A percentile compares a stretch with the other conserved stretches of the same genome.
Conservation (phyloP, 495 filamentous ascomycete species). For the Penicillium samsonianum region DNA sequence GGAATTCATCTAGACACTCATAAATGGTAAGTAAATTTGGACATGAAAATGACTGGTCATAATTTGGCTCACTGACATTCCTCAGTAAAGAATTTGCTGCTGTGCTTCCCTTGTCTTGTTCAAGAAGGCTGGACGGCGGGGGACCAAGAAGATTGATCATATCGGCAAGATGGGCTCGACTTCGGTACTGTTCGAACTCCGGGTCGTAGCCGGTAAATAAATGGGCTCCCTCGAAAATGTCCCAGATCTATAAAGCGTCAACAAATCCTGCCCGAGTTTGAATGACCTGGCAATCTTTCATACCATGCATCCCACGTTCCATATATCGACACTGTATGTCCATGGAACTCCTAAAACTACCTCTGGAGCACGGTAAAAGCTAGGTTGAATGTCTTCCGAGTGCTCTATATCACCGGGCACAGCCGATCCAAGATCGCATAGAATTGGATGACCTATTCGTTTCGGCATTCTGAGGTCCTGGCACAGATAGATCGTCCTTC, state of each 20-base stretch:
- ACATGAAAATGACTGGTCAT: too few species aligned
- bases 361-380: conserved; percentile 47
- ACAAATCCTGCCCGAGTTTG: too few species aligned
- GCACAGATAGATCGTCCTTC: conserved; percentile 31
- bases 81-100: too few species aligned
- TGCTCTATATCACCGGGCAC: conserved; percentile 20
- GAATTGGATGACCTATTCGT: conserved; percentile 16
- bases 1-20: too few species aligned
- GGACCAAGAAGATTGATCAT: conserved; percentile 46
- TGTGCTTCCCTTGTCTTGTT: too few species aligned
- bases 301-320: conserved; percentile 48
- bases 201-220: conserved; percentile 30
- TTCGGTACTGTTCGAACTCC: conserved; percentile 33
- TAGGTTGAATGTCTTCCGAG: conserved; percentile 33
- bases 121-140: conserved; percentile 38
- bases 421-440: conserved; percentile 35
- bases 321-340: conserved; percentile 45
- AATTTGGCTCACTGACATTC: too few species aligned
- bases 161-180: conserved; percentile 45
- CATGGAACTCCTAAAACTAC: conserved; percentile 41
- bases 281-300: conserved; percentile 18
- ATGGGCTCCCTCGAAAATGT: conserved; percentile 29
- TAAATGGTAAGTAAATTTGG: too few species aligned
- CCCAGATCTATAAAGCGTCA: conserved; percentile 33
- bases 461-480: conserved; percentile 26